Conservation (phyloP, 2,329 filamentous ascomycete genomes). For the Drechslera avenae region DNA sequence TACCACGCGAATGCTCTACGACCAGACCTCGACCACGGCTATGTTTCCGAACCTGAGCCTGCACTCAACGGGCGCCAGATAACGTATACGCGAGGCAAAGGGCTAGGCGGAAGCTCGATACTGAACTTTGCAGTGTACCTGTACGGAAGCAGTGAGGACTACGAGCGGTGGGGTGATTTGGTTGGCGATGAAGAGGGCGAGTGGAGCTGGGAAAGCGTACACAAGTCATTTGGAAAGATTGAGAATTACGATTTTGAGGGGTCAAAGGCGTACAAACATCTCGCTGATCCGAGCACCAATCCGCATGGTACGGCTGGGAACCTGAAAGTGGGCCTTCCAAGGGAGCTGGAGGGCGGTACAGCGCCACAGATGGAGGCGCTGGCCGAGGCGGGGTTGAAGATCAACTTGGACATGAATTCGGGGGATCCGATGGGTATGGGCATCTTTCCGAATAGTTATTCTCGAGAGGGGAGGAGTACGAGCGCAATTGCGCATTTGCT, state of each 20-base stretch:
- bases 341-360: conserved; percentile 63
- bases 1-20: conserved; percentile 54
- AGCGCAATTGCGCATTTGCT: conserved; percentile 46
- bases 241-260: conserved; percentile 58
- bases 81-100: conserved; percentile 54
- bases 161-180: conserved; percentile 63
- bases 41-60: conserved; percentile 45
- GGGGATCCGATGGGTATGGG: conserved; percentile 39
- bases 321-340: conserved; percentile 49
- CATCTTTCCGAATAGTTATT: conserved; percentile 47
- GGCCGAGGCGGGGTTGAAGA: conserved; percentile 58
- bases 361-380: conserved; percentile 60
- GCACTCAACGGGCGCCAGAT: conserved; percentile 50
- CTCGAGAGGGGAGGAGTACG: conserved; percentile 38
- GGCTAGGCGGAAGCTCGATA: conserved; percentile 56
- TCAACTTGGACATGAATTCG: conserved; percentile 61
- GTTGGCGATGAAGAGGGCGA: conserved; percentile 63
- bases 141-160: conserved; percentile 63
- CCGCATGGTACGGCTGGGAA: conserved; percentile 55
- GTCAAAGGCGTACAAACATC: conserved; percentile 48
- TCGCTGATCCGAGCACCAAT: conserved; percentile 51
- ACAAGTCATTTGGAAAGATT: conserved; percentile 57
- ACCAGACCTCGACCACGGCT: conserved; percentile 57
- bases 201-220: conserved; percentile 61
- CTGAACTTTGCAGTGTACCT: conserved; percentile 52